Evolutionary conservation across 805 yeast genomes (phyloP).

Genomic region (Kodamaea jinghongensis): DNA sequence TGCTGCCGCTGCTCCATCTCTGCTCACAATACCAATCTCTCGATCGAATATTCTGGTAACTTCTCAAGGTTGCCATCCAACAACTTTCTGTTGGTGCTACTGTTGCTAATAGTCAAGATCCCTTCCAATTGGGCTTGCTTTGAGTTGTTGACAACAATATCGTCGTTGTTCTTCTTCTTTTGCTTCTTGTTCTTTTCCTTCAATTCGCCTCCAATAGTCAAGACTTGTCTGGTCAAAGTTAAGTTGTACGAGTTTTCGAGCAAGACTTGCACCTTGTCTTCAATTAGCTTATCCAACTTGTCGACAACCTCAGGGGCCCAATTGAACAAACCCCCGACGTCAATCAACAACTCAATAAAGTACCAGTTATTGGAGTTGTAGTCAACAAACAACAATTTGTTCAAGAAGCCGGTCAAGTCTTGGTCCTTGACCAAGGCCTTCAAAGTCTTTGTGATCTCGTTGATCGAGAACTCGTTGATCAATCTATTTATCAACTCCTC

Average conservation of each 20-base stretch:
- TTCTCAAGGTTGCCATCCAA: slow-evolving; percentile 32
- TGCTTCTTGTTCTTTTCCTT: slow-evolving; percentile 23
- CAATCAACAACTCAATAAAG: slow-evolving; percentile 62
- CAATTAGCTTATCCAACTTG: slow-evolving; percentile 44
- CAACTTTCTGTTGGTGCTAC: slow-evolving; percentile 24
- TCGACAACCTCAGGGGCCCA: slow-evolving; percentile 54
- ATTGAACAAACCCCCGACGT: slow-evolving; percentile 69
- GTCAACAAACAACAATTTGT: slow-evolving; percentile 30
- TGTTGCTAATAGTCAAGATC: slow-evolving; percentile 31
- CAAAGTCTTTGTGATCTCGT: slow-evolving; percentile 52
- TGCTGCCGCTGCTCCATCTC: too few species aligned
- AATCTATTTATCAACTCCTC: slow-evolving; percentile 66
- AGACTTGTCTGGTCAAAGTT: slow-evolving; percentile 46
- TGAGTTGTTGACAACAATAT: slow-evolving; percentile 14
- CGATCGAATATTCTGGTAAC: slow-evolving; percentile 56
- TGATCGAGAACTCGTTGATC: slow-evolving; percentile 59
- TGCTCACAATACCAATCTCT: slow-evolving; percentile 40
- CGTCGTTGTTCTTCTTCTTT: slow-evolving; percentile 25
- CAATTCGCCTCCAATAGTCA: slow-evolving; percentile 26
- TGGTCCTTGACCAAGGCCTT: slow-evolving; percentile 31
- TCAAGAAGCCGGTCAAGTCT: slow-evolving; percentile 37
- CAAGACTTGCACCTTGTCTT: slow-evolving; percentile 45
- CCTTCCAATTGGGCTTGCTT: slow-evolving; percentile 33
- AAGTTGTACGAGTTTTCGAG: slow-evolving; percentile 42
- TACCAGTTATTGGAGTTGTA: slow-evolving; percentile 56